Evolutionary conservation across 306 rosid genomes (phyloP).

Genomic region (Aeschynomene evenia): DNA sequence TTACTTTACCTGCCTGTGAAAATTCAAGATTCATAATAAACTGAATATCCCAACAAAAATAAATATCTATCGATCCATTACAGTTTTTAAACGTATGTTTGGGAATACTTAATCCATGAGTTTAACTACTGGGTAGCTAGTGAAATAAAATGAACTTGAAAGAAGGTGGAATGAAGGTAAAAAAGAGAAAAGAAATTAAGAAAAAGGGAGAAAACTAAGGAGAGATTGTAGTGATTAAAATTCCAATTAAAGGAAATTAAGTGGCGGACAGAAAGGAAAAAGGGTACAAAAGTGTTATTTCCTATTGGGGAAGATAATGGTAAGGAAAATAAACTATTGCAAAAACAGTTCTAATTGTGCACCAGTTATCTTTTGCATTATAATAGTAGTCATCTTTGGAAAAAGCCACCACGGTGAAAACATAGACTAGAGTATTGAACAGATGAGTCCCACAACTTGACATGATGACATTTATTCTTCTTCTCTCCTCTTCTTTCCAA

Average conservation of each 20-base stretch:
- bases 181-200: background rate
- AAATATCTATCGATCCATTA: too few species aligned
- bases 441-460: background rate
- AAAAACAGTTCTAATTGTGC: background rate
- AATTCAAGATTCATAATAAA: background rate
- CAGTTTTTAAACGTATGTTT: too few species aligned
- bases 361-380: background rate
- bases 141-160: background rate
- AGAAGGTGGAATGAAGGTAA: background rate
- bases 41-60: background rate
- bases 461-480: background rate
- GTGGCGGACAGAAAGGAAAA: background rate
- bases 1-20: background rate
- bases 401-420: background rate
- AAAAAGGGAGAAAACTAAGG: background rate
- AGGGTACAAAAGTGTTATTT: background rate
- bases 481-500: background rate
- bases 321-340: background rate
- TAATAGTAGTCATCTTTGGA: background rate
- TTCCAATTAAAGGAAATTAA: background rate
- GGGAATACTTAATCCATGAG: background rate
- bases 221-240: conserved; percentile 1
- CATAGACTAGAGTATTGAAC: background rate
- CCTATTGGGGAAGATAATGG: background rate
- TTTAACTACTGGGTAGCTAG: background rate